phyloP scores from a whole-genome alignment of 768 basidiomycete genomes.

The Russula vinacea region DNA sequence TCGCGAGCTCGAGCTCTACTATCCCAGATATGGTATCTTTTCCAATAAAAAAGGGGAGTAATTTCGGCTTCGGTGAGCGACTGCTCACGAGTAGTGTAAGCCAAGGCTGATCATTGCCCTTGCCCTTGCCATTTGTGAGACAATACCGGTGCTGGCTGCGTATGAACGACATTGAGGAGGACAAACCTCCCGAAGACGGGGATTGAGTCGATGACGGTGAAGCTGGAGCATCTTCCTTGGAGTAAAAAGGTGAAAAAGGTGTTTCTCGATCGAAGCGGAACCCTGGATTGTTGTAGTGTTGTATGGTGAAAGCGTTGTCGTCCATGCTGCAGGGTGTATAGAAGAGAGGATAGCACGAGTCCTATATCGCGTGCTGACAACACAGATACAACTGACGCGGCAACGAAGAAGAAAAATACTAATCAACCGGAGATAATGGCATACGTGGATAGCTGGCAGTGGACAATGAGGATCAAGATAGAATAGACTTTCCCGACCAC shows the following conservation, averaged over 20 bases:
- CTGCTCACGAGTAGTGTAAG: slow-evolving; percentile 47
- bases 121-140: slow-evolving; percentile 41
- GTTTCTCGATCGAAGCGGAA: background rate
- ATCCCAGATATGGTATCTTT: slow-evolving; percentile 50
- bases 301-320: background rate
- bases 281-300: too few relatives aligned
- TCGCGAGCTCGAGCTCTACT: slow-evolving; percentile 51
- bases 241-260: background rate
- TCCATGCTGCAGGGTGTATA: background rate
- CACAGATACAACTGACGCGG: background rate
- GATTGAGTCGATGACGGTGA: background rate
- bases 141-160: slow-evolving; percentile 40
- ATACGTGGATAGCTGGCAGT: background rate
- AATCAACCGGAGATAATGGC: background rate
- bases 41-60: slow-evolving; percentile 47
- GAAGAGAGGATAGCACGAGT: background rate
- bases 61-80: slow-evolving; percentile 40
- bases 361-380: background rate
- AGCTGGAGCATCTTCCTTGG: background rate
- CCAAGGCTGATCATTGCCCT: slow-evolving; percentile 45
- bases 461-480: background rate
- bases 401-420: too few relatives aligned
- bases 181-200: background rate
- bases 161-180: background rate
- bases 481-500: background rate